Evolutionary conservation across 768 basidiomycete genomes (phyloP).

Genomic region (Fistulinella prunicolor): DNA sequence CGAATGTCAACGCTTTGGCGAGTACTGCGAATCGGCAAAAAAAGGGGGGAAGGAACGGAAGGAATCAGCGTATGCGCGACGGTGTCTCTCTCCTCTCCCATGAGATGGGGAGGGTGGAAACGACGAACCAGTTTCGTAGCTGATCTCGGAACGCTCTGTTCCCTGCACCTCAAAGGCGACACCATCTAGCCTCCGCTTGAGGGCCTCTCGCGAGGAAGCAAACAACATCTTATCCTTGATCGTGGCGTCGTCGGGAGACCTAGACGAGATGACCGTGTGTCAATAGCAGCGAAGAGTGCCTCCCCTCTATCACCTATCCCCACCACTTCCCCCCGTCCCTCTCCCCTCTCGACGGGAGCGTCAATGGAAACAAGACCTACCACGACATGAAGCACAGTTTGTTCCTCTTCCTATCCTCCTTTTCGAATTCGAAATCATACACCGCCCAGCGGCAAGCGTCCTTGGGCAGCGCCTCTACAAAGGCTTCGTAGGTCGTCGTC

Average conservation of each 20-base stretch:
- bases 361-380: conserved; percentile 38
- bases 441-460: conserved; percentile 83
- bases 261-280: conserved; percentile 29
- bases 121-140: conserved; percentile 62
- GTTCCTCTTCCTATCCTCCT: conserved; percentile 68
- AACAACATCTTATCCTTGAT: conserved; percentile 93
- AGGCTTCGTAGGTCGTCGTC: conserved; percentile 59
- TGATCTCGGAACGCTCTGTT: conserved; percentile 73
- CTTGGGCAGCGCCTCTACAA: conserved; percentile 71
- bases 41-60: neutral
- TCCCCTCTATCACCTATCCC: too few species aligned
- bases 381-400: conserved; percentile 85
- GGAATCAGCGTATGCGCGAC: neutral
- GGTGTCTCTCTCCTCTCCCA: too few species aligned
- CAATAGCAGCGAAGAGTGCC: neutral
- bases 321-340: too few species aligned
- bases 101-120: too few species aligned
- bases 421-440: conserved; percentile 86
- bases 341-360: too few species aligned
- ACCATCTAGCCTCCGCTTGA: conserved; percentile 72
- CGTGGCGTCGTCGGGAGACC: conserved; percentile 84
- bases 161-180: conserved; percentile 83
- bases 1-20: conserved; percentile 15
- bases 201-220: conserved; percentile 81
- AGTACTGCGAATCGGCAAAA: conserved; percentile 13